Base-by-base conservation (phyloP, 768 basidiomycete species). In the Leccinum disarticulatum region DNA sequence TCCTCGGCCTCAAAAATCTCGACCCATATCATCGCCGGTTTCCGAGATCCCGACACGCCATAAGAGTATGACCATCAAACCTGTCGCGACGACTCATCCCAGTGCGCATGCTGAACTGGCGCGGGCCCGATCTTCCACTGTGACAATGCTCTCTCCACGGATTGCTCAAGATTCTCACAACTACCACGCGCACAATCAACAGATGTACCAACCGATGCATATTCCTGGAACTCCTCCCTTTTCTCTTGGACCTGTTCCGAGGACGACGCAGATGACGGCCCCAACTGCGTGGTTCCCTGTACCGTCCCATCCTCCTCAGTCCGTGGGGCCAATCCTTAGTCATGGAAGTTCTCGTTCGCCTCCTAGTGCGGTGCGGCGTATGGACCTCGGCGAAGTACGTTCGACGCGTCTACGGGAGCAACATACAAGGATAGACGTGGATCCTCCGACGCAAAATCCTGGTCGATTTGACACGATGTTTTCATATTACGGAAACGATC, bases 401-500 rank as follows among this genome's bases (percentile, higher is more conserved):
- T 77, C 81, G 1, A 82, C 82, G 1, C 75, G 74, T 49, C 74
- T 75, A 11, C 68, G 67, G 1, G 77, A 81, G 47, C 71, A 72
- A 28, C 76, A 77, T 36, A 64, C 78, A 31, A 83, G 80, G 68
- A 66, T 66, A 17, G 59, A 53, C 47, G 73, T 77, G 9, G 76
- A 80, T 57, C 43, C 50, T 35, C 51, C n/a, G 35, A 78, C 79
- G 43, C 78, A 80, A 22, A 77, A 81, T 43, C 76, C 82, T 15
- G 77, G 78, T 27, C 78, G 79, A 58, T 76, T 81, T 54, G 82
- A 82, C 64, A 64, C 77, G 5, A 17, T n/a, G 31, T 72, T 79
- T 36, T 73, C 74, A 13, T 62, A 61, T 15, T 63, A 66, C 14
- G 52, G 63, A 35, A 69, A 67, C 30, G 66, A 66, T 35, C 51